Evolutionary conservation across 1,284 basidiomycete species (phyloP), one percentile per base, ranked within the genome.

Genomic region (Cryptococcus sp.): DNA sequence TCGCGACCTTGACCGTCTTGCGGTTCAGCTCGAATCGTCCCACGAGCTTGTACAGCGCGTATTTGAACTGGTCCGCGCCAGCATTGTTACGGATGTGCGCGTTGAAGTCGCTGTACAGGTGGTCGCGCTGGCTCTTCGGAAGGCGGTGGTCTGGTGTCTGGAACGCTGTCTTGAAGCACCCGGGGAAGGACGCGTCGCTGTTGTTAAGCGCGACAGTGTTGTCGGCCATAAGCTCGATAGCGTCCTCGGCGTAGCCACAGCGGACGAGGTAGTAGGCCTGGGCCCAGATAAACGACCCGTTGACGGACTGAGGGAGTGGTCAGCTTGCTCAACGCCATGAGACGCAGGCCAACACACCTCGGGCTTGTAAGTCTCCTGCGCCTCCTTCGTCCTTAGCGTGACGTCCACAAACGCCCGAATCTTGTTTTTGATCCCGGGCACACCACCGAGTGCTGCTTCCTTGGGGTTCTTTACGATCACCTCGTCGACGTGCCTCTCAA

Each of bases 41-140:
- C 80, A 98, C 88, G 35, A 98, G 80, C 72, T 97, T 96, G 82
- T 96, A 98, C 36, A 98, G 77, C 0, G 93, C 94, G 51, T 92
- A 84, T 77, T 97, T 97, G 83, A 92, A 98, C 1, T 94, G 93
- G 76, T 98, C 96, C 12, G 85, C 85, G 50, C 70, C 69, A 8
- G 87, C 82, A 7, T 89, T 87, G 71, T 91, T 90, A 53, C 93
- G 77, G 83, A 98, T 91, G 65, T 94, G 89, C 2, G 88, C 86
- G 73, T 98, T 97, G 79, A 94, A 98, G 39, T 91, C 84, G 23
- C 87, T 85, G 64, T 90, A 84, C 47, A 97, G 82, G 59, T 92
- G 86, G 67, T 95, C 91, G 21, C 91, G 85, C 62, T 91, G 84
- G 0, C 84, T 79, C 77, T 88, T 89, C 0, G 91, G 85, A 21